A percentile compares a stretch with the other conserved stretches of the same genome.
phyloP scores from a whole-genome alignment of 1,284 basidiomycete species.

The Ustilago xerochloae region DNA sequence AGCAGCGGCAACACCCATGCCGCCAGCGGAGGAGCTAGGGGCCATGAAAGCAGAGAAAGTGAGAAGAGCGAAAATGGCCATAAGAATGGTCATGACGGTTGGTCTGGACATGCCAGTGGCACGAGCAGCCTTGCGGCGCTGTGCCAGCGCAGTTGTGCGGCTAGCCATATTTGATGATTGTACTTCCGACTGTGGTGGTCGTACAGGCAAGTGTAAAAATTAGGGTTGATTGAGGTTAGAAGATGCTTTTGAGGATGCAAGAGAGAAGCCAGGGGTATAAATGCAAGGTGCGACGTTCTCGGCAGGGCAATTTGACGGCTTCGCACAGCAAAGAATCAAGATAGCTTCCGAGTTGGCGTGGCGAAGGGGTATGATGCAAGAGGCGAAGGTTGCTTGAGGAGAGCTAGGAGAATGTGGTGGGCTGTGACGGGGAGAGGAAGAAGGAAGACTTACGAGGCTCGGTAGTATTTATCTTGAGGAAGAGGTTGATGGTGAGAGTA shows the following conservation, averaged over 20 bases:
- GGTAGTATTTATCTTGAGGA: slow-evolving; percentile 45
- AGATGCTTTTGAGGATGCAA: slow-evolving; percentile 6
- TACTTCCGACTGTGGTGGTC: slow-evolving; percentile 33
- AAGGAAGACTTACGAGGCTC: slow-evolving; percentile 24
- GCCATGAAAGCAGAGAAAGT: slow-evolving; percentile 54
- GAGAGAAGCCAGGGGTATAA: background rate
- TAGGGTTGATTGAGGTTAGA: background rate
- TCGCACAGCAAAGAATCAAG: slow-evolving; percentile 12
- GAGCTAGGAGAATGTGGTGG: background rate
- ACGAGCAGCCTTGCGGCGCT: slow-evolving; percentile 46
- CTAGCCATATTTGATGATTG: slow-evolving; percentile 38
- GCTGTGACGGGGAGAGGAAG: background rate
- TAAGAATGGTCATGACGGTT: slow-evolving; percentile 54
- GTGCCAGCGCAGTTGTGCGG: slow-evolving; percentile 41
- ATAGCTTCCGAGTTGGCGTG: background rate
- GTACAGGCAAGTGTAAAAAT: too few relatives aligned
- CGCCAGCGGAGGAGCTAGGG: slow-evolving; percentile 41
- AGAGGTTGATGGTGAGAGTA: slow-evolving; percentile 24
- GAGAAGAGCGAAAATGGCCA: slow-evolving; percentile 59
- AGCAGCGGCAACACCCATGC: slow-evolving; percentile 60
- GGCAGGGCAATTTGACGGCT: background rate
- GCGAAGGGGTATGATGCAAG: slow-evolving; percentile 12
- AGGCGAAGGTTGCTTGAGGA: background rate
- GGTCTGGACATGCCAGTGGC: slow-evolving; percentile 41
- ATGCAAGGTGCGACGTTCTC: background rate